Evolutionary conservation across 805 yeast species (phyloP).

Genomic region (Jamesozyma spencerorum): DNA sequence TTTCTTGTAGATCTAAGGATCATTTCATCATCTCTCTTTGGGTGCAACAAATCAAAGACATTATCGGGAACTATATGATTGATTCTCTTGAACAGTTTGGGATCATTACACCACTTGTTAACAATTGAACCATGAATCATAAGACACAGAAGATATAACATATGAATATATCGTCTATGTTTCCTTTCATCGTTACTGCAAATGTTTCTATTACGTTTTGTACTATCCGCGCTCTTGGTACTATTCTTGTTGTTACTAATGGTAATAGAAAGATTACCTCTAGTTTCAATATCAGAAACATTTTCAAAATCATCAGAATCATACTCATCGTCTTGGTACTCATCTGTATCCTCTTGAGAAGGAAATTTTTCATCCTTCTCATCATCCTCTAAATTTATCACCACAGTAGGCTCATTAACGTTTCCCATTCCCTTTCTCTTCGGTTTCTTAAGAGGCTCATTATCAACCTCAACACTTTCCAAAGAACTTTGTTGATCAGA

Average conservation of each 20-base stretch:
- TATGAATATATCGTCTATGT: slow-evolving; percentile 47
- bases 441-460: no score
- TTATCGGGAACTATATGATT: slow-evolving; percentile 39
- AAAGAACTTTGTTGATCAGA: background rate
- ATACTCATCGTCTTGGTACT: slow-evolving; percentile 17
- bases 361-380: slow-evolving; percentile 6
- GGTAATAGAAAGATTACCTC: slow-evolving; percentile 23
- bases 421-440: background rate
- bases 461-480: no score
- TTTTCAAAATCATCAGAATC: slow-evolving; percentile 24
- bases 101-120: slow-evolving; percentile 65
- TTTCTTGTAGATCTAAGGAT: slow-evolving; percentile 45
- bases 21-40: slow-evolving; percentile 32
- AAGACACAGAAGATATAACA: slow-evolving; percentile 48
- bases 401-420: background rate
- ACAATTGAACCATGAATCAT: slow-evolving; percentile 58
- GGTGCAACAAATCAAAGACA: slow-evolving; percentile 40
- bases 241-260: slow-evolving; percentile 14
- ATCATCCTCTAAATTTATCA: no score
- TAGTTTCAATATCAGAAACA: slow-evolving; percentile 6
- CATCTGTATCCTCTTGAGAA: background rate
- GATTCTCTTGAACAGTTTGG: slow-evolving; percentile 33
- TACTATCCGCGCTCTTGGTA: slow-evolving; percentile 11
- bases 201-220: slow-evolving; percentile 20
- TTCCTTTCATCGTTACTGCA: slow-evolving; percentile 48